Base-by-base conservation (phyloP, 129 eudicot genomes). In the Flaveria brownii region DNA sequence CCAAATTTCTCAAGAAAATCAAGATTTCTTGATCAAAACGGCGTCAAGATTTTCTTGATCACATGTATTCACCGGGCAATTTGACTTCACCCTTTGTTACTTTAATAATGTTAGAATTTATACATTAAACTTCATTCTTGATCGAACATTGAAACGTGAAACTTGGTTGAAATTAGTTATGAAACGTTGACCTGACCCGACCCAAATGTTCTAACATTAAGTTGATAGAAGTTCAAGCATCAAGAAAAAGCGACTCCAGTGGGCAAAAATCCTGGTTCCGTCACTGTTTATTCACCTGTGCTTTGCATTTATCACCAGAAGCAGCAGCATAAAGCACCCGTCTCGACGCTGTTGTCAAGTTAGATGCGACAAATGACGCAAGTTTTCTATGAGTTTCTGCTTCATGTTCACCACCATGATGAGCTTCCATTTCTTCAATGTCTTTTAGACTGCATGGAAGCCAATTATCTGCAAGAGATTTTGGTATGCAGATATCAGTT, bases 361-460 rank as follows among this genome's bases (percentile, higher is more conserved):
- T 61, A 18, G 75, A 73, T 36, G 67, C 73, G 9, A 70, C 57
- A 23, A 76, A 70, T 0, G 82, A 77, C 52, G 75, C 61, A 51
- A 85, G 83, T 59, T 55, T 80, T 26, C 83, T 33, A 33, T 71
- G 80, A 11, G 50, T 77, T 54, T 66, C 72, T 14, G 70, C 42
- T n/a, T 50, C 74, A 7, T 72, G 13, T 26, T 25, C 78, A 54
- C 46, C 81, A 45, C 16, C 64, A 51, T n/a, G 82, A 71, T 46
- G 57, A 47, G 18, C 77, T 67, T 74, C 71, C 76, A 23, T 59
- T 70, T 59, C 68, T 56, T 76, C 79, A 3, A 73, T 76, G 68
- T 72, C 78, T 80, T 74, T 56, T 36, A 62, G 61, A 72, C 75
- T 79, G 64, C 93, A 90, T 23, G 96, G 96, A 78, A 78, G 89